Base-by-base conservation (phyloP, 257 asterid species). In the Solanum clarkiae region DNA sequence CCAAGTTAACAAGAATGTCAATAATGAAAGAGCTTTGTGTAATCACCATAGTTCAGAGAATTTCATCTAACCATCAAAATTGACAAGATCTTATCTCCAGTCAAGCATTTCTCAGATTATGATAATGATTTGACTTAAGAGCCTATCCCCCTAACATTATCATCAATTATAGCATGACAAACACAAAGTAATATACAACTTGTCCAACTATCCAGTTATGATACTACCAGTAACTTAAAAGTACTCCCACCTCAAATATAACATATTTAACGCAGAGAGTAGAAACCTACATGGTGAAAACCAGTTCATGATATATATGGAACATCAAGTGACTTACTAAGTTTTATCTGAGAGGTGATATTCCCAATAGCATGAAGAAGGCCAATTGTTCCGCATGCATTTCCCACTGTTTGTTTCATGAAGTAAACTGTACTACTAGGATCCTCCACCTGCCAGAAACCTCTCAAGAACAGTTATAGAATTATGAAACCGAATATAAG, bases 301-400 rank as follows among this genome's bases (percentile, higher is more conserved):
- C 80, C 22, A 83, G 47, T 68, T 83, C 29, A 83, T 83, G 72
- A 11, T 26, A 83, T 68, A 18, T 8, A 82, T 15, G 26, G 32
- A 85, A 59, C 77, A 75, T 32, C 83, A 70, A 81, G 83, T 62
- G 80, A 86, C 93, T 84, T 89, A 94, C 99, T 92, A 89, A 96
- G 98, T 80, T 95, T 92, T 88, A 96, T 94, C 93, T 89, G 90
- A 72, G 99, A 92, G 89, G 96, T 92, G 87, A 96, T 90, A 88
- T 96, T 95, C 57, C 97, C 99, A 36, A 96, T 92, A 87, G 98
- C 97, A 86, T 96, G 99, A 86, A 96, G 99, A 90, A 96, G 97
- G 56, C 98, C 98, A 89, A 96, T 89, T 57, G 99, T 96, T 84
- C 98, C 98, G 85, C 99, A 96, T 70, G 99, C 98, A 93, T 96